A percentile compares a stretch with the other conserved stretches of the same genome.
These are phyloP conservation scores for Chlorella variabilis DNA, from an alignment of 163 green algal species.

Conservation along the genomic window DNA sequence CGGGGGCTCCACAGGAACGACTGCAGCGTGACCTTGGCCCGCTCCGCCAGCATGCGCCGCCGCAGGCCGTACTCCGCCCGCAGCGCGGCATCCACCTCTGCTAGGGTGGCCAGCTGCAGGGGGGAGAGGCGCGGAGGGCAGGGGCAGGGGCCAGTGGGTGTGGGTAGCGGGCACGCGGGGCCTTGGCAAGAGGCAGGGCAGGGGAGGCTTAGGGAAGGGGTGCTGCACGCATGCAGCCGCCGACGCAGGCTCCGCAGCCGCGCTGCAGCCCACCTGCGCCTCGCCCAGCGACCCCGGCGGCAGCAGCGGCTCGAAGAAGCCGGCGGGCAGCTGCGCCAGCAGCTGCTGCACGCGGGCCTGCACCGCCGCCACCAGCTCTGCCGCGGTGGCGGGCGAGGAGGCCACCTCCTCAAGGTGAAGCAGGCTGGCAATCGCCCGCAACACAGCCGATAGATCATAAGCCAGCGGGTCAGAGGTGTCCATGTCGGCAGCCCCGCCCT, in stretches of 20 bases:
- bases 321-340: slow-evolving; percentile 47
- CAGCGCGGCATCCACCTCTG: slow-evolving; percentile 59
- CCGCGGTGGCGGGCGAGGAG: background rate
- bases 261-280: slow-evolving; percentile 40
- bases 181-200: no score
- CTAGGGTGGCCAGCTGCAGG: slow-evolving; percentile 40
- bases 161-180: background rate
- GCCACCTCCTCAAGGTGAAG: slow-evolving; percentile 13
- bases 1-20: slow-evolving; percentile 60
- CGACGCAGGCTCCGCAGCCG: no score
- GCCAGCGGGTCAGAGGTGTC: slow-evolving; percentile 11
- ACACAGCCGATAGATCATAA: slow-evolving; percentile 36
- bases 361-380: slow-evolving; percentile 25
- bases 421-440: slow-evolving; percentile 35
- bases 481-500: background rate
- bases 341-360: slow-evolving; percentile 20
- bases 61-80: slow-evolving; percentile 59
- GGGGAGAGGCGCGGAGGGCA: no score
- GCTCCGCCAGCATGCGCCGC: slow-evolving; percentile 71
- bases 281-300: slow-evolving; percentile 32
- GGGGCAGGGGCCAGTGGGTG: no score
- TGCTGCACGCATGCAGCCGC: no score
- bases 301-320: slow-evolving; percentile 60
- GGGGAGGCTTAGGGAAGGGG: no score
- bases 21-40: slow-evolving; percentile 65